Evolutionary conservation across 1,284 basidiomycete species (phyloP), one percentile per base, ranked within the genome.

Genomic region (Kwoniella shivajii): DNA sequence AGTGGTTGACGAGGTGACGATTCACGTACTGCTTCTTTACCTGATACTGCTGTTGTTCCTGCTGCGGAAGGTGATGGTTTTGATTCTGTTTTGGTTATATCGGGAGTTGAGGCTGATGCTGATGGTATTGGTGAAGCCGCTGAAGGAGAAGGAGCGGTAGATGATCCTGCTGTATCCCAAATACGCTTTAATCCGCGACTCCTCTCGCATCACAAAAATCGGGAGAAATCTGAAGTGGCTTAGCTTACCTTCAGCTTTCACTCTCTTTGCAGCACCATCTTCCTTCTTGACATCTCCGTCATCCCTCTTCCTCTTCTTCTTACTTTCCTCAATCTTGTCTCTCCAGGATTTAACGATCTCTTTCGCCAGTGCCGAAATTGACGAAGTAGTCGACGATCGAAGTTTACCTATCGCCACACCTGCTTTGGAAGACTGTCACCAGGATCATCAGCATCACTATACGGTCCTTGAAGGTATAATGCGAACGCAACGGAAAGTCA

Each of bases 271-370:
- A 37, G n/a, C 39, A 14, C 60, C 64, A 14, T 53, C 65, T 33
- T 73, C 71, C 41, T 60, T 63, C 55, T 61, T 68, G 29, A 18
- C 56, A 43, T 63, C 63, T n/a, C 56, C 67, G 52, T 65, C 78
- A 78, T 53, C 79, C 65, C 67, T 72, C 66, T 69, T 72, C 61
- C 43, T 72, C 69, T 69, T 71, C 73, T 90, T 91, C 54, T 89
- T 78, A 61, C 65, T 87, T 67, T 84, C 85, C 66, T 92, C 90
- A 29, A 93, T 90, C 54, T 86, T 87, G 43, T 82, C 84, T 79
- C 93, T 92, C 92, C 92, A 94, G 73, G 88, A 87, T 78, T 88
- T 90, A 44, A 98, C 94, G 33, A 98, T 83, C 66, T 93, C 92
- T 76, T 97, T 97, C 13, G 95, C 91, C 3, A 92, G 80, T 56